Conservation (phyloP, 2,329 filamentous ascomycete species). For the Aspergillus unguis region DNA sequence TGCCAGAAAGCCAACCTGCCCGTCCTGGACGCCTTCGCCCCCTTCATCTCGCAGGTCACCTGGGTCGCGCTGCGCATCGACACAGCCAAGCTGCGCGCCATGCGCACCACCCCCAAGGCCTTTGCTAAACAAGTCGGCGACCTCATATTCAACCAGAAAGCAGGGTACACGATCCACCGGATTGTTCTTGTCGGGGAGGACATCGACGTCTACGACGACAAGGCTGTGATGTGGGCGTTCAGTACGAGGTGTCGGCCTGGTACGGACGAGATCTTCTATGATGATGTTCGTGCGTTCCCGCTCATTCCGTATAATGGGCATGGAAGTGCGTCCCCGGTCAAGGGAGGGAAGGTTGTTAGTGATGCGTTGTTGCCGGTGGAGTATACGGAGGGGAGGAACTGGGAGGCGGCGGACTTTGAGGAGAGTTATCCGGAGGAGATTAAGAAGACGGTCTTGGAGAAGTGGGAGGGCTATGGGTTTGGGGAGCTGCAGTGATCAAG, state of each 20-base stretch:
- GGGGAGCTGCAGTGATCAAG: background rate
- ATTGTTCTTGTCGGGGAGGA: slow-evolving; percentile 50
- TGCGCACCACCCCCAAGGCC: slow-evolving; percentile 49
- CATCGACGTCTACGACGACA: slow-evolving; percentile 46
- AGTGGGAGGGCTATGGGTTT: slow-evolving; percentile 36
- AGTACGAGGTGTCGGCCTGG: slow-evolving; percentile 47
- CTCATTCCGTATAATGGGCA: slow-evolving; percentile 50
- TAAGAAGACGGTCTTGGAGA: slow-evolving; percentile 37
- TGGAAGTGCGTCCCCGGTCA: slow-evolving; percentile 29
- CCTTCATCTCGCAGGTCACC: slow-evolving; percentile 48
- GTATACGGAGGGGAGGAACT: slow-evolving; percentile 38
- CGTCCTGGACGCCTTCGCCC: slow-evolving; percentile 44
- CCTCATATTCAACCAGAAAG: slow-evolving; percentile 42
- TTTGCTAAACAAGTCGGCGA: slow-evolving; percentile 44
- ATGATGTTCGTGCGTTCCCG: slow-evolving; percentile 45
- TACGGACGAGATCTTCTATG: slow-evolving; percentile 45
- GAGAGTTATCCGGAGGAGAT: slow-evolving; percentile 40
- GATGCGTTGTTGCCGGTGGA: slow-evolving; percentile 45
- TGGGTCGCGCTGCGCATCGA: slow-evolving; percentile 57
- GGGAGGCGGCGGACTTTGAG: slow-evolving; percentile 34
- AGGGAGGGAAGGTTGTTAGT: slow-evolving; percentile 48
- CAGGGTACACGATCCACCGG: slow-evolving; percentile 44
- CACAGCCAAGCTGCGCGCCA: slow-evolving; percentile 52
- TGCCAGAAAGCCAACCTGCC: slow-evolving; percentile 41
- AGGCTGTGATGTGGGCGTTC: slow-evolving; percentile 52